Conservation (phyloP, 1,284 basidiomycete species). For the Naganishia sp. region DNA sequence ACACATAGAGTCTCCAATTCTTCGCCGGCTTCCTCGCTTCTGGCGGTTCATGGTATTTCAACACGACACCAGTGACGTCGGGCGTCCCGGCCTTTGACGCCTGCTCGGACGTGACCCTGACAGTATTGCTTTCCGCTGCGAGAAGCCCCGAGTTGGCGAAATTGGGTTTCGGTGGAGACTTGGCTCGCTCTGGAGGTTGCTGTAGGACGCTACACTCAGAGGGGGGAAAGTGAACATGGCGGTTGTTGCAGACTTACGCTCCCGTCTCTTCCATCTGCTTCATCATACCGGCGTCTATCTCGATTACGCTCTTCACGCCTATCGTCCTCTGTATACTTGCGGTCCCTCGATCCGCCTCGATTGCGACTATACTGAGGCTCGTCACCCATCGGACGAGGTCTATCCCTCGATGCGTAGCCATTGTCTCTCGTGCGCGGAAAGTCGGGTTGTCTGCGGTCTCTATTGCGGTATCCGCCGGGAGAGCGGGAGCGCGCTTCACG, state of each 20-base stretch:
- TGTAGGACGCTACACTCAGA: neutral
- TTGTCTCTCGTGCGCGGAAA: constrained; percentile 20
- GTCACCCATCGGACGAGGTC: neutral
- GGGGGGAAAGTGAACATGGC: neutral
- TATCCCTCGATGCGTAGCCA: constrained; percentile 7
- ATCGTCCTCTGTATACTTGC: constrained; percentile 17
- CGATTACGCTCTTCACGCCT: constrained; percentile 11
- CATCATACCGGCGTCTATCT: constrained; percentile 20
- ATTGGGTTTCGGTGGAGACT: constrained; percentile 64
- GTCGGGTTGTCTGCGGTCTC: constrained; percentile 17
- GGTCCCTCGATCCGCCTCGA: neutral
- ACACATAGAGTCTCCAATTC: constrained; percentile 94
- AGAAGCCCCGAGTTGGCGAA: constrained; percentile 85
- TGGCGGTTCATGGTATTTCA: constrained; percentile 98
- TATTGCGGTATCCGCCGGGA: constrained; percentile 5
- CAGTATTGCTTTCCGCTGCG: constrained; percentile 90
- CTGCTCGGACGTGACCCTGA: constrained; percentile 54
- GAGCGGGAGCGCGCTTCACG: constrained; percentile 13
- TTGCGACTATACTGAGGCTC: neutral
- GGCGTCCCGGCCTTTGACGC: constrained; percentile 37
- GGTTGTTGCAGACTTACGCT: constrained; percentile 4
- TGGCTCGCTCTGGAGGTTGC: constrained; percentile 25
- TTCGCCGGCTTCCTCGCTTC: constrained; percentile 89
- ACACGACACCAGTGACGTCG: constrained; percentile 76
- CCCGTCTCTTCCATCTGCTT: constrained; percentile 12